Conservation (phyloP, 1,139 yeast genomes). For the Sugiyamaella pinicola region DNA sequence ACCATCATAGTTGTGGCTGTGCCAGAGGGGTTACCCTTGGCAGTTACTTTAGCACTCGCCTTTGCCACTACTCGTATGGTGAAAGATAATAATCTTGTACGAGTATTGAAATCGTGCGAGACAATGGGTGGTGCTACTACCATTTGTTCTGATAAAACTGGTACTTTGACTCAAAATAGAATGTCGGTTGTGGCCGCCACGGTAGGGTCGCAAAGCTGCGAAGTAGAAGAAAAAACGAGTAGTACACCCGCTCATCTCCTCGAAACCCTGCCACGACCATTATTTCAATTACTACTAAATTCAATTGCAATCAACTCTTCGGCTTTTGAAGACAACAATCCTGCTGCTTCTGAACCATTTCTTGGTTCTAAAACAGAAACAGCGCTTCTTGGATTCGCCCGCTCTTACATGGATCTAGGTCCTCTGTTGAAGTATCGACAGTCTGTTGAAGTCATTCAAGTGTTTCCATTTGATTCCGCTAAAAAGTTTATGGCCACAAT, state of each 20-base stretch:
- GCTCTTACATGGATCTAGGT: slow-evolving; percentile 54
- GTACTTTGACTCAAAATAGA: slow-evolving; percentile 88
- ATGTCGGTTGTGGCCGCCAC: slow-evolving; percentile 87
- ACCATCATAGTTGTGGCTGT: slow-evolving; percentile 96
- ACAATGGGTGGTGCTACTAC: slow-evolving; percentile 99
- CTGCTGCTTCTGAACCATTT: slow-evolving; percentile 49
- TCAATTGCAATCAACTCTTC: slow-evolving; percentile 82
- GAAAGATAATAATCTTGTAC: slow-evolving; percentile 91
- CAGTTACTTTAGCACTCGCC: slow-evolving; percentile 93
- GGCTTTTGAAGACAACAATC: slow-evolving; percentile 68
- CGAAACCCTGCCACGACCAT: slow-evolving; percentile 36
- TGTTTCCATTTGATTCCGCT: slow-evolving; percentile 88
- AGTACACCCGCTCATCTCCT: slow-evolving; percentile 42
- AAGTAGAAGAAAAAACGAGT: slow-evolving; percentile 40
- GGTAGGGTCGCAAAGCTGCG: slow-evolving; percentile 48
- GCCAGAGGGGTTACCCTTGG: slow-evolving; percentile 96
- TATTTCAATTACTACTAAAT: slow-evolving; percentile 50
- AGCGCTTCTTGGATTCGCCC: slow-evolving; percentile 75
- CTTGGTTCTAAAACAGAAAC: slow-evolving; percentile 95
- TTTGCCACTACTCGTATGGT: slow-evolving; percentile 99
- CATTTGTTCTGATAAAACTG: slow-evolving; percentile 95
- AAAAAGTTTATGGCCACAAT: slow-evolving; percentile 92
- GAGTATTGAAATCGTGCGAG: slow-evolving; percentile 91
- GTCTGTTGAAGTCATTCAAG: slow-evolving; percentile 56
- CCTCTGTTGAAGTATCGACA: slow-evolving; percentile 47